These are phyloP conservation scores for Durusdinium trenchii DNA, from an alignment of 73 alveolate genomes.

Conservation along the genomic window DNA sequence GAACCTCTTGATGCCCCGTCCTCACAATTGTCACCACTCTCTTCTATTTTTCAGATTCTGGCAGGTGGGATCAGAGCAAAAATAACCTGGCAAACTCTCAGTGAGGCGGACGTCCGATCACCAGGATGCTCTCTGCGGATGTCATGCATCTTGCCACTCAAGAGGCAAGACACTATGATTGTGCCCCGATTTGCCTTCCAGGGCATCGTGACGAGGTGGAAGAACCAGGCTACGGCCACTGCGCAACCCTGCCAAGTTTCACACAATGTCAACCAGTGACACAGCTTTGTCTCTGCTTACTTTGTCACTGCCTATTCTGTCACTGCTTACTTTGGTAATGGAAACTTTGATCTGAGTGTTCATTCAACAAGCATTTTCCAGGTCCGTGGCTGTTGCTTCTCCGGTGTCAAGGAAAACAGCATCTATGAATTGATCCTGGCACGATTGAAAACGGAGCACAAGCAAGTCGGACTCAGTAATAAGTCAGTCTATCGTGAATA, in stretches of 20 bases:
- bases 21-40: too few species aligned
- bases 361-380: background rate
- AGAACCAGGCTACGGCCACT: slow-evolving; percentile 63
- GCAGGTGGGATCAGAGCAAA: slow-evolving; percentile 92
- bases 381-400: slow-evolving; percentile 28
- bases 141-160: background rate
- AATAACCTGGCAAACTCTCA: slow-evolving; percentile 35
- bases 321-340: too few species aligned
- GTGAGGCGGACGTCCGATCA: too few species aligned
- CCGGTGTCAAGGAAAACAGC: slow-evolving; percentile 69
- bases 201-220: slow-evolving; percentile 94
- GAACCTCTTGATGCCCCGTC: too few species aligned
- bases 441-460: too few species aligned
- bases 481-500: too few species aligned
- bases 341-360: background rate
- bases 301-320: background rate
- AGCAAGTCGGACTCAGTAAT: too few species aligned
- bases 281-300: background rate
- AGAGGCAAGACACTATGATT: background rate
- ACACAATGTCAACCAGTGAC: too few species aligned
- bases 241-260: slow-evolving; percentile 7
- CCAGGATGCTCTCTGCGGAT: too few species aligned
- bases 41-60: background rate
- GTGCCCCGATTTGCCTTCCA: slow-evolving; percentile 77
- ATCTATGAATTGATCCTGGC: slow-evolving; percentile 59